Evolutionary conservation across 2,329 filamentous ascomycete species (phyloP).

Genomic region (Botrytis aclada): DNA sequence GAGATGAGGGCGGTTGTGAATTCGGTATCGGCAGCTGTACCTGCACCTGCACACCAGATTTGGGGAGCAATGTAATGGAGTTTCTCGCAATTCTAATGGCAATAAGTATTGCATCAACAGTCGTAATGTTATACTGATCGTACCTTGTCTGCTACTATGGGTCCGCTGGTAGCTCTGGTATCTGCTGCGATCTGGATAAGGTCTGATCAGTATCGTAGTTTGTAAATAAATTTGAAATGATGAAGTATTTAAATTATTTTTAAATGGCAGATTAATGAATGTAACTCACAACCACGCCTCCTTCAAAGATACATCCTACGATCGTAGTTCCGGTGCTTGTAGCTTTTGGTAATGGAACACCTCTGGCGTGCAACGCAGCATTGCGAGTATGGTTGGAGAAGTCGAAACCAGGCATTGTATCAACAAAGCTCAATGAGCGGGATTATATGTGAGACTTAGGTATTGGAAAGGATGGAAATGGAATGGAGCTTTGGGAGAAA

Average conservation of each 20-base stretch:
- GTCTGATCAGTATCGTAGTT: slow-evolving; percentile 24
- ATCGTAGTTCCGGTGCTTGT: slow-evolving; percentile 99
- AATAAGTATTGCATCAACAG: slow-evolving; percentile 9
- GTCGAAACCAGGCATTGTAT: slow-evolving; percentile 91
- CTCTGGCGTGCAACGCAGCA: slow-evolving; percentile 87
- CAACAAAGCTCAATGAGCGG: slow-evolving; percentile 26
- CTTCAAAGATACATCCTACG: slow-evolving; percentile 94
- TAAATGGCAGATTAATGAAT: not conserved
- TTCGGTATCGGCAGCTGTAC: slow-evolving; percentile 96
- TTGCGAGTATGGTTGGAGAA: slow-evolving; percentile 99
- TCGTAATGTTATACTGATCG: slow-evolving; percentile 18
- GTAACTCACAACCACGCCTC: slow-evolving; percentile 80
- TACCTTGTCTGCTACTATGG: slow-evolving; percentile 97
- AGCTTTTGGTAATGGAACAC: slow-evolving; percentile 92
- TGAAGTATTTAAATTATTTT: not conserved
- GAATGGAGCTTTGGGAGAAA: not conserved
- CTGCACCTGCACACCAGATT: slow-evolving; percentile 98
- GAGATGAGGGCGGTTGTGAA: slow-evolving; percentile 99
- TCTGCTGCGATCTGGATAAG: slow-evolving; percentile 81
- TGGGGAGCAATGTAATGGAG: slow-evolving; percentile 97
- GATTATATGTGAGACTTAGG: not conserved
- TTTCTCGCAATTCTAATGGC: slow-evolving; percentile 90
- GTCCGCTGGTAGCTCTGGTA: slow-evolving; percentile 92
- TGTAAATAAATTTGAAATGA: not conserved
- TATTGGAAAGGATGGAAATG: not conserved